Evolutionary conservation across 1,284 basidiomycete genomes (phyloP).

Genomic region (Porphyrellus sp.): DNA sequence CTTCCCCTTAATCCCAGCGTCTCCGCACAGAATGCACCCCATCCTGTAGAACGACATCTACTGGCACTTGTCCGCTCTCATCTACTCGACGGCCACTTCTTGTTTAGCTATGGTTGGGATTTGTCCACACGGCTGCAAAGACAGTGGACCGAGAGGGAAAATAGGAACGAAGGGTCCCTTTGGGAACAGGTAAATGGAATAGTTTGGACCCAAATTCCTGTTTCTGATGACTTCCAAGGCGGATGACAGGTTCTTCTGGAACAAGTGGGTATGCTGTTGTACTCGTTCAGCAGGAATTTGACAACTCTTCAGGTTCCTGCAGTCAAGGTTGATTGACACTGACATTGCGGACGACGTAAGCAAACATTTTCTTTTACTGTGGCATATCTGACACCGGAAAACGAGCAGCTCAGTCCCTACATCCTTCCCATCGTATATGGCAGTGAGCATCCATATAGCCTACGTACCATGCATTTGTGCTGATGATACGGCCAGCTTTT

Average conservation of each 20-base stretch:
- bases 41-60: constrained; percentile 87
- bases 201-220: constrained; percentile 10
- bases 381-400: constrained; percentile 11
- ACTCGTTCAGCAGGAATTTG: constrained; percentile 4
- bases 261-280: constrained; percentile 51
- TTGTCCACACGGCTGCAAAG: constrained; percentile 86
- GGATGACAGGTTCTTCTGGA: constrained; percentile 99
- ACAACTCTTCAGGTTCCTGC: constrained; percentile 53
- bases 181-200: constrained; percentile 67
- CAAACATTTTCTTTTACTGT: background rate
- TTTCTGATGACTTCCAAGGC: constrained; percentile 47
- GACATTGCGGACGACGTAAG: constrained; percentile 62
- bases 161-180: constrained; percentile 53
- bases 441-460: constrained; percentile 55
- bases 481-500: constrained; percentile 58
- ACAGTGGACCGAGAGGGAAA: constrained; percentile 61
- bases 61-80: constrained; percentile 86
- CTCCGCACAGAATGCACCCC: constrained; percentile 63
- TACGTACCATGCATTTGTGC: constrained; percentile 7
- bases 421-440: constrained; percentile 92
- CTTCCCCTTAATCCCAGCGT: constrained; percentile 77
- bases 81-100: constrained; percentile 75
- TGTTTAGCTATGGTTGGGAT: constrained; percentile 93
- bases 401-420: constrained; percentile 71
- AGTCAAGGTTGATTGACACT: constrained; percentile 67